Base-by-base conservation (phyloP, 441 rosid genomes). In the Flueggea neowawraea region DNA sequence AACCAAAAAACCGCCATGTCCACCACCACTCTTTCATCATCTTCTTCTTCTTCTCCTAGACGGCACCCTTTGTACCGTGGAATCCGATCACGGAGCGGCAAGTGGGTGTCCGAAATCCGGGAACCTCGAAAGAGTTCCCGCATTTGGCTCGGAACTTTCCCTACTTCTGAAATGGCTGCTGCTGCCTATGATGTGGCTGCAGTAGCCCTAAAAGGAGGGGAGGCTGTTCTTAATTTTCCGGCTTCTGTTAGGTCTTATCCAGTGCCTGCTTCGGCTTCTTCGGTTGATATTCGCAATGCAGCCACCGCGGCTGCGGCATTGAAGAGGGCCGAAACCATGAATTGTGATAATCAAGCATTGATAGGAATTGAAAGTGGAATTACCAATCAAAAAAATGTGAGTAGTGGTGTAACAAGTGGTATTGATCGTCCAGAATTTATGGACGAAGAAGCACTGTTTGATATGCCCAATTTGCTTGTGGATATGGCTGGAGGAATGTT, bases 401-500 rank as follows among this genome's bases (percentile, higher is more conserved):
- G 6, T 3, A 16, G 5, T 14, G 16, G 10, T 2, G 50, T 8
- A 16, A 44, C 57, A 9, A 52, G 58, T 12, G 62, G 65, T 15
- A 71, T 54, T 16, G 86, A 73, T 12, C 59, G 58, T 15, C 72
- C 55, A n/a, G 87, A 70, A 58, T 92, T 83, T 73, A 70, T 86
- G 4, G 98, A 89, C 57, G 95, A 87, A 71, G 98, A 92, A 50
- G 95, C 73, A 31, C 63, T 92, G 51, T 74, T 89, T 49, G 86
- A 86, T 71, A 78, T 92, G 90, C 98, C 91, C 12, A 82, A 80
- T 71, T 71, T 92, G 81, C 70, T 92, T 60, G 91, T 75, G 67
- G 91, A 87, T 64, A 92, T 92, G 98, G 98, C 98, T 0, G 91
- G 80, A 62, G 98, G 96, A 61, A 79, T 92, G 95, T 70, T 92